A percentile compares a stretch with the other conserved stretches of the same genome.
Evolutionary conservation across 352 stramenopile species (phyloP).

Genomic region (Globisporangium camurandrum): DNA sequence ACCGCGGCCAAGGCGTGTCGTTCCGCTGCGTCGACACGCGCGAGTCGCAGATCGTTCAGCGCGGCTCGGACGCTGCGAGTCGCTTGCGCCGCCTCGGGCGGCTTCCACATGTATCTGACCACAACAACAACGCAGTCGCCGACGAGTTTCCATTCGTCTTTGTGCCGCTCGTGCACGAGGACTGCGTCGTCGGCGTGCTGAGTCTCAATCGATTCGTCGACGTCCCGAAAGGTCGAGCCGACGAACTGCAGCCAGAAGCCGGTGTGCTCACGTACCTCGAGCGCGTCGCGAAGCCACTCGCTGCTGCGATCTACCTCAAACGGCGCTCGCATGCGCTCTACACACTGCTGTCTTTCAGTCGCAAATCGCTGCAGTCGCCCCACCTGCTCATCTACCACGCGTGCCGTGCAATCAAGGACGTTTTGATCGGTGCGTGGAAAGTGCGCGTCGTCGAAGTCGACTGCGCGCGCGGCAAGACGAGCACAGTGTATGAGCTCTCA

Average conservation of each 20-base stretch:
- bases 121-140: too few species aligned
- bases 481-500: slow-evolving; percentile 45
- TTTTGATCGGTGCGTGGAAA: slow-evolving; percentile 50
- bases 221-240: slow-evolving; percentile 43
- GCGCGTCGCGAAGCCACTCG: slow-evolving; percentile 30
- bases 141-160: slow-evolving; percentile 46
- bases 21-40: slow-evolving; percentile 49
- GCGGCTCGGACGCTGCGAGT: slow-evolving; percentile 21
- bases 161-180: slow-evolving; percentile 60
- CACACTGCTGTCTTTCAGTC: slow-evolving; percentile 24
- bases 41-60: slow-evolving; percentile 25
- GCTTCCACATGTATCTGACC: too few species aligned
- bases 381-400: slow-evolving; percentile 44
- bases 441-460: slow-evolving; percentile 48
- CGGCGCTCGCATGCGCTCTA: slow-evolving; percentile 41
- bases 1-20: slow-evolving; percentile 43
- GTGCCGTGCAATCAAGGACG: slow-evolving; percentile 30
- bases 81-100: slow-evolving; percentile 24
- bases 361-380: slow-evolving; percentile 42
- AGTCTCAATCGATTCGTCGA: slow-evolving; percentile 48
- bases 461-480: slow-evolving; percentile 33
- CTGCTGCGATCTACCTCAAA: slow-evolving; percentile 53
- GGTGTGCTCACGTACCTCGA: slow-evolving; percentile 50
- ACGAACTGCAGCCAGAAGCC: slow-evolving; percentile 57
- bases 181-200: slow-evolving; percentile 47